These are phyloP conservation scores for Sporothrix brasiliensis DNA, from an alignment of 2,329 filamentous ascomycete genomes.

Conservation along the genomic window DNA sequence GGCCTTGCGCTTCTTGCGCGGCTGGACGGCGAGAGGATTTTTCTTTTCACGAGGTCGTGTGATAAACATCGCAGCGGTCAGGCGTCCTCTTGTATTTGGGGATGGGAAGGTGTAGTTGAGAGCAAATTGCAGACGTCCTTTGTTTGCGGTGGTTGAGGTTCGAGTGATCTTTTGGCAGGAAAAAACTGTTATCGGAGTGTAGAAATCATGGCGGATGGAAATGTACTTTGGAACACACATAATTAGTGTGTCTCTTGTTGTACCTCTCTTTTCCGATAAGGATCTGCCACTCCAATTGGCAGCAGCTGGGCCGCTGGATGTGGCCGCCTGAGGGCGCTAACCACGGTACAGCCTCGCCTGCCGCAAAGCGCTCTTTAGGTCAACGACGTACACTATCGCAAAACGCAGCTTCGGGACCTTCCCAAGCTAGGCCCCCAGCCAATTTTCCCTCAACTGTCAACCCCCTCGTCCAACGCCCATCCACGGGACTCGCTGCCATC, in stretches of 20 bases:
- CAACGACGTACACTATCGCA: constrained; percentile 5
- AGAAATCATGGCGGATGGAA: background rate
- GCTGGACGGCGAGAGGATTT: constrained; percentile 52
- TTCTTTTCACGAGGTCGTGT: constrained; percentile 63
- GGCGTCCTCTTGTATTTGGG: background rate
- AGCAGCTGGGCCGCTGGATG: constrained; percentile 18
- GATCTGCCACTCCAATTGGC: background rate
- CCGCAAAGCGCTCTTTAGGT: background rate
- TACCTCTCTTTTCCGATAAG: background rate
- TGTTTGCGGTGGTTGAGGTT: background rate
- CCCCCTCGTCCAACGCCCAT: background rate
- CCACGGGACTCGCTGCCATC: constrained; percentile 10
- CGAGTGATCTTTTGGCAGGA: constrained; percentile 10
- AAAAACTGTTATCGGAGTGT: constrained; percentile 17
- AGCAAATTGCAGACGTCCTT: background rate
- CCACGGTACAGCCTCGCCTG: background rate
- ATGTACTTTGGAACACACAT: background rate
- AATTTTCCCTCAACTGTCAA: constrained; percentile 31
- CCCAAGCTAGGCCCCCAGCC: constrained; percentile 21
- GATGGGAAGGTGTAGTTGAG: too few relatives aligned
- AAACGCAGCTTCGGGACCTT: constrained; percentile 4
- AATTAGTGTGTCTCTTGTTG: background rate
- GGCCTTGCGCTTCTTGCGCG: constrained; percentile 64
- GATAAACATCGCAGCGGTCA: constrained; percentile 46
- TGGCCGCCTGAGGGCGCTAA: constrained; percentile 5